These are phyloP conservation scores for Pythium volutum DNA, from an alignment of 352 stramenopile species.

Conservation along the genomic window DNA sequence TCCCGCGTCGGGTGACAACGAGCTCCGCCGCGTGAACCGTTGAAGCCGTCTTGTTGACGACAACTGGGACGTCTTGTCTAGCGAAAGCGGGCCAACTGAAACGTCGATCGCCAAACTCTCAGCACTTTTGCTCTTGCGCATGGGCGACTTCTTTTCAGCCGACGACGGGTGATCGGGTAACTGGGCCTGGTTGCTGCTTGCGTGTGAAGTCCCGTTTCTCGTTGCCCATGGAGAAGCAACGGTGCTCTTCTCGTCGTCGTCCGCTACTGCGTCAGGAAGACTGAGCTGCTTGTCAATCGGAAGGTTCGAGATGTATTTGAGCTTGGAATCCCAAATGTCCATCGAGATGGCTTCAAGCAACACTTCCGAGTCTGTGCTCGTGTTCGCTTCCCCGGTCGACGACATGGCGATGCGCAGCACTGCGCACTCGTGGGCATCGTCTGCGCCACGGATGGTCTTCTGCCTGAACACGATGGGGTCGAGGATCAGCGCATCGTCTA, in stretches of 20 bases:
- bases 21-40: slow-evolving; percentile 23
- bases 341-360: slow-evolving; percentile 84
- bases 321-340: slow-evolving; percentile 80
- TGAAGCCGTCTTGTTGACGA: slow-evolving; percentile 18
- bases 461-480: slow-evolving; percentile 42
- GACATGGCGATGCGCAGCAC: slow-evolving; percentile 82
- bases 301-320: slow-evolving; percentile 83
- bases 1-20: slow-evolving; percentile 49
- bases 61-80: slow-evolving; percentile 4
- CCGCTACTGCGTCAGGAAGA: slow-evolving; percentile 31
- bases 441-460: slow-evolving; percentile 17
- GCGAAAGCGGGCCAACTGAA: not conserved
- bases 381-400: slow-evolving; percentile 50
- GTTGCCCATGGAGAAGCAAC: slow-evolving; percentile 1
- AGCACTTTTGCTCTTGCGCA: slow-evolving; percentile 27
- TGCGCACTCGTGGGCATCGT: slow-evolving; percentile 51
- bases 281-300: slow-evolving; percentile 63
- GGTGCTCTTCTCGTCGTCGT: slow-evolving; percentile 24
- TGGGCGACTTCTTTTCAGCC: slow-evolving; percentile 7
- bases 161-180: not conserved
- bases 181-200: not conserved
- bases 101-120: slow-evolving; percentile 20
- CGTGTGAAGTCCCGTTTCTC: not conserved
- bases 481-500: slow-evolving; percentile 52
- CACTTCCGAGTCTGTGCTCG: slow-evolving; percentile 71